Evolutionary conservation across 108 stramenopile genomes (phyloP).

Genomic region (Chaetoceros tenuissimus): DNA sequence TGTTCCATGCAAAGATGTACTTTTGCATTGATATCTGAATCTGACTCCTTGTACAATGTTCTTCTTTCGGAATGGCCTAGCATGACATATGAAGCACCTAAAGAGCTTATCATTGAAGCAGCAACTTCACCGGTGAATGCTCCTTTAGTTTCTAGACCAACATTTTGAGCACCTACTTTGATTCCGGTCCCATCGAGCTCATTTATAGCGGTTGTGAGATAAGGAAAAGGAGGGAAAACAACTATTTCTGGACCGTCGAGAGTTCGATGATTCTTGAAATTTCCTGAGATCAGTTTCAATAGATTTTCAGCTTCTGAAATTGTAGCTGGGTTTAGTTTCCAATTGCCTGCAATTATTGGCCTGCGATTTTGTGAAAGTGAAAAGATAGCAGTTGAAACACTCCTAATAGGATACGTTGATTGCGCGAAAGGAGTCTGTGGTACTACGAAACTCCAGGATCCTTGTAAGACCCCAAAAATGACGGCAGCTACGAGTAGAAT

Average conservation of each 20-base stretch:
- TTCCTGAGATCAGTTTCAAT: constrained; percentile 35
- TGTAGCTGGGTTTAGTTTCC: constrained; percentile 74
- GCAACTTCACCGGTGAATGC: constrained; percentile 51
- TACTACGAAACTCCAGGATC: no score
- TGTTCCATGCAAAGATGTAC: constrained; percentile 25
- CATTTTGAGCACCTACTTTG: constrained; percentile 70
- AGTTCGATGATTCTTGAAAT: constrained; percentile 36
- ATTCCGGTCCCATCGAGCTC: constrained; percentile 51
- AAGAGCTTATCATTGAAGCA: constrained; percentile 22
- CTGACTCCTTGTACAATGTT: constrained; percentile 29
- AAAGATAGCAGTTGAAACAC: no score
- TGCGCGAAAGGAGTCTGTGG: no score
- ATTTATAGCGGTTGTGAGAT: constrained; percentile 41
- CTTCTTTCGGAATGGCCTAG: constrained; percentile 55
- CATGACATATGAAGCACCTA: constrained; percentile 37
- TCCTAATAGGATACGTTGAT: no score
- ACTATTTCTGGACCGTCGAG: constrained; percentile 43
- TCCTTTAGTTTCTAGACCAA: constrained; percentile 44
- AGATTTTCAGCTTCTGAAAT: constrained; percentile 47
- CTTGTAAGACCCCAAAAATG: no score
- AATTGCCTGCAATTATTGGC: constrained; percentile 65
- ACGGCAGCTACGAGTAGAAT: no score
- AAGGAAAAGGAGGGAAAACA: constrained; percentile 75
- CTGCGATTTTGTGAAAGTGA: no score
- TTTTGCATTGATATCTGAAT: constrained; percentile 25